Percentiles rank a stretch among this genome's conserved stretches.
phyloP scores from a whole-genome alignment of 768 basidiomycete species.

The Boletales sp. region DNA sequence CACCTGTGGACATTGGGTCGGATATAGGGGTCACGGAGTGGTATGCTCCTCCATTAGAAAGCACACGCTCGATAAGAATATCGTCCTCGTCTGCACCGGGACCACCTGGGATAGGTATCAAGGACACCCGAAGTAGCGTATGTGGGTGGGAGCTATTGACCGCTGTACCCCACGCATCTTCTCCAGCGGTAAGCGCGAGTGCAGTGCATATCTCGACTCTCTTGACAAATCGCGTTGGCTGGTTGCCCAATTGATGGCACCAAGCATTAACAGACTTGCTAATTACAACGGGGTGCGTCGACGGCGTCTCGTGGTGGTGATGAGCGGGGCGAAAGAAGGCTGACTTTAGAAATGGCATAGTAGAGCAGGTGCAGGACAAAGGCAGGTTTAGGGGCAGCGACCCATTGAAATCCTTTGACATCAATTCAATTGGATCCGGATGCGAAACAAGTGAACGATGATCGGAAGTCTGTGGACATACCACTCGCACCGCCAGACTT shows the following conservation, averaged over 20 bases:
- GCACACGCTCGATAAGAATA: conserved; percentile 14
- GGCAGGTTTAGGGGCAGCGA: too few species aligned
- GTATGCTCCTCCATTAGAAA: conserved; percentile 6
- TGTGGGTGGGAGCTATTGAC: background rate
- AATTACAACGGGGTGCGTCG: background rate
- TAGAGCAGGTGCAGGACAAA: too few species aligned
- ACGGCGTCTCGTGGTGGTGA: too few species aligned
- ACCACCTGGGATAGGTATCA: background rate
- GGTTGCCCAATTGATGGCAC: background rate
- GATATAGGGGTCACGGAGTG: conserved; percentile 4
- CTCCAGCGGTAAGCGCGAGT: background rate
- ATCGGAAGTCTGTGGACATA: too few species aligned
- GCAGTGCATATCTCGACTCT: conserved; percentile 13
- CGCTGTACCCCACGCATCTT: background rate
- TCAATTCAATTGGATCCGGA: too few species aligned
- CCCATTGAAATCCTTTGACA: too few species aligned
- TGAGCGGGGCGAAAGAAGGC: too few species aligned
- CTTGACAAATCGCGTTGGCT: conserved; percentile 2
- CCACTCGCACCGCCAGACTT: too few species aligned
- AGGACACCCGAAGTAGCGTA: conserved; percentile 2
- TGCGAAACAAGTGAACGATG: too few species aligned
- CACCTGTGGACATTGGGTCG: background rate
- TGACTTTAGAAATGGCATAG: too few species aligned
- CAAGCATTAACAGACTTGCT: conserved; percentile 5
- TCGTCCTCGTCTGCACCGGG: background rate